Percentiles rank a stretch among this genome's conserved stretches.
These are phyloP conservation scores for Suillus discolor DNA, from an alignment of 768 basidiomycete species.

Conservation along the genomic window DNA sequence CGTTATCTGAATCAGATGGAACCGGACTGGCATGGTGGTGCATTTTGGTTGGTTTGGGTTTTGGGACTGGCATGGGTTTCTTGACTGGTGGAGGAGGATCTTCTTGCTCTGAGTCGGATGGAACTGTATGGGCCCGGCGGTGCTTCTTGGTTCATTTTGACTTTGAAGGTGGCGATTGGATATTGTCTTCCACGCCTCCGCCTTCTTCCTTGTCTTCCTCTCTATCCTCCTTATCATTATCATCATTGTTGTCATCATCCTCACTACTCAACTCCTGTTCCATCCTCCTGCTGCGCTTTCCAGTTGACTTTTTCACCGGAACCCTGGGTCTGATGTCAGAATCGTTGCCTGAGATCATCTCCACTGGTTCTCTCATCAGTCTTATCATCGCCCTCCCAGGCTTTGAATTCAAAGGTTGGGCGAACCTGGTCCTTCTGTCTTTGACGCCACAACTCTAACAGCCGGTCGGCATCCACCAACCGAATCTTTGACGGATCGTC, in stretches of 20 bases:
- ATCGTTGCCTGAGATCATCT: neutral
- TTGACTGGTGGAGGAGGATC: too few relatives aligned
- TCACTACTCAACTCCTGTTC: neutral
- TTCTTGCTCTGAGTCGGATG: too few relatives aligned
- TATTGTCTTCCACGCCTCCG: too few relatives aligned
- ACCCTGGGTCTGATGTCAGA: neutral
- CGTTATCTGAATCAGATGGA: neutral
- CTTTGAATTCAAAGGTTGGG: neutral
- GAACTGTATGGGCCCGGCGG: neutral
- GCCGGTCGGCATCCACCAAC: neutral
- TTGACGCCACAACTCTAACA: neutral
- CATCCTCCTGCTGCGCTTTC: neutral
- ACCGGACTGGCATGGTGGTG: too few relatives aligned
- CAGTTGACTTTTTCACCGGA: neutral
- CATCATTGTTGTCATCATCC: neutral
- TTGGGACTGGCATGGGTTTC: too few relatives aligned
- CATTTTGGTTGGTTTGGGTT: too few relatives aligned
- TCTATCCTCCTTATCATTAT: too few relatives aligned
- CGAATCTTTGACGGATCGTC: neutral
- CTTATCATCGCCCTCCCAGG: neutral
- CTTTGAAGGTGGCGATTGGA: neutral
- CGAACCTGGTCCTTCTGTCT: neutral
- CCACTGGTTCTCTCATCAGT: neutral
- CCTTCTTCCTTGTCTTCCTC: too few relatives aligned
- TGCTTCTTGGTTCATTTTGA: neutral